Evolutionary conservation across 805 yeast genomes (phyloP).

Genomic region (Tetrapisispora taiwanensis): DNA sequence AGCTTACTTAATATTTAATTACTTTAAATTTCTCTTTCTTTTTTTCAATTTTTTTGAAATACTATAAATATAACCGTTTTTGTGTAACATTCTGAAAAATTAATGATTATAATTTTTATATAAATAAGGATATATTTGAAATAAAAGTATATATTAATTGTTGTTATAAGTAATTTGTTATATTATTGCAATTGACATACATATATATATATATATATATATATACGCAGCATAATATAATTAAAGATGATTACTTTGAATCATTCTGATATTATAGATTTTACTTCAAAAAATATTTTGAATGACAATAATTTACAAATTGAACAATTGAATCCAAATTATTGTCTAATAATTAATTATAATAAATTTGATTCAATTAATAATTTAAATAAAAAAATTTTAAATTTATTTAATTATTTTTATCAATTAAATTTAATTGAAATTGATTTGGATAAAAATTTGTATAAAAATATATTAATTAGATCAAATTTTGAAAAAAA

Average conservation of each 20-base stretch:
- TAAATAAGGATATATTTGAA: too few relatives aligned
- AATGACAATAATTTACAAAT: constrained; percentile 3
- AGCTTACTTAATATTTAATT: too few relatives aligned
- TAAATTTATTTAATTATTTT: background rate
- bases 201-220: too few relatives aligned
- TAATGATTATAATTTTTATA: too few relatives aligned
- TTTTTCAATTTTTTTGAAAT: too few relatives aligned
- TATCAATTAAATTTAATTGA: background rate
- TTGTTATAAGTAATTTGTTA: too few relatives aligned
- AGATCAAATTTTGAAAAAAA: background rate
- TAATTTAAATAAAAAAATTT: constrained; percentile 7
- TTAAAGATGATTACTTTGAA: background rate
- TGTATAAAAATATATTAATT: background rate
- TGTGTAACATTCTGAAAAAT: background rate
- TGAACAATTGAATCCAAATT: constrained; percentile 23
- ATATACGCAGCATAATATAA: too few relatives aligned
- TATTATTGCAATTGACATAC: too few relatives aligned
- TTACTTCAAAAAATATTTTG: background rate
- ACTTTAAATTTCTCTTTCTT: background rate
- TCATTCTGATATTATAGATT: background rate
- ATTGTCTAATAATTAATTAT: constrained; percentile 5
- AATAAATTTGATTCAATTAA: constrained; percentile 14
- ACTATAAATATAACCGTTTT: background rate
- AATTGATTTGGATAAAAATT: too few relatives aligned
- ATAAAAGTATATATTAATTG: too few relatives aligned